Percentiles rank a stretch among this genome's conserved stretches.
Evolutionary conservation across 768 basidiomycete species (phyloP).

Genomic region (Pisolithus sp.): DNA sequence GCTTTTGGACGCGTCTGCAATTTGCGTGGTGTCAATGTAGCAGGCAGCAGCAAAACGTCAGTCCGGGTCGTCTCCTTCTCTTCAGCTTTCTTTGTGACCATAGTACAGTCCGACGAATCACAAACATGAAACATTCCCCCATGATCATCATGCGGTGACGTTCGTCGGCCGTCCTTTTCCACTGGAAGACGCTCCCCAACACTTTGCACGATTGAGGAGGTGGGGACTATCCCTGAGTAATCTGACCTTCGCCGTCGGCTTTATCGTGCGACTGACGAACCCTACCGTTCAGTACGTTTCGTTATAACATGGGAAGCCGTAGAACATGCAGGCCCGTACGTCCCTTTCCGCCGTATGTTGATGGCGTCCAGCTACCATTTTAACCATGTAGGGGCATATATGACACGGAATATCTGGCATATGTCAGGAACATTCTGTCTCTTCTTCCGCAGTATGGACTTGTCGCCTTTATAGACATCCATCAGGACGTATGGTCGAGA

Average conservation of each 20-base stretch:
- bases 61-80: constrained; percentile 15
- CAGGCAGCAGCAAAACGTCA: constrained; percentile 78
- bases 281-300: constrained; percentile 60
- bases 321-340: constrained; percentile 89
- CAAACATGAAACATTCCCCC: constrained; percentile 62
- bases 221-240: constrained; percentile 86
- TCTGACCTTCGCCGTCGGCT: constrained; percentile 20
- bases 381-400: constrained; percentile 59
- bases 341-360: constrained; percentile 12
- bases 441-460: constrained; percentile 69
- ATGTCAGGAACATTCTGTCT: constrained; percentile 64
- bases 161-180: constrained; percentile 93
- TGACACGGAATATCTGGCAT: constrained; percentile 76
- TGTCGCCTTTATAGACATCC: constrained; percentile 70
- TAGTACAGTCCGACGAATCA: constrained; percentile 57
- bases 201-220: constrained; percentile 69
- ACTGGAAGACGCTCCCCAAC: constrained; percentile 79
- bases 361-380: not conserved
- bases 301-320: constrained; percentile 97
- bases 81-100: not conserved
- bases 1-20: constrained; percentile 70
- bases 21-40: constrained; percentile 80
- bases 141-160: constrained; percentile 55
- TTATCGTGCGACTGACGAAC: not conserved
- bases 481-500: constrained; percentile 96